Evolutionary conservation across 192 early-diverging fungal genomes (phyloP).

Genomic region (Coemansia sp.): DNA sequence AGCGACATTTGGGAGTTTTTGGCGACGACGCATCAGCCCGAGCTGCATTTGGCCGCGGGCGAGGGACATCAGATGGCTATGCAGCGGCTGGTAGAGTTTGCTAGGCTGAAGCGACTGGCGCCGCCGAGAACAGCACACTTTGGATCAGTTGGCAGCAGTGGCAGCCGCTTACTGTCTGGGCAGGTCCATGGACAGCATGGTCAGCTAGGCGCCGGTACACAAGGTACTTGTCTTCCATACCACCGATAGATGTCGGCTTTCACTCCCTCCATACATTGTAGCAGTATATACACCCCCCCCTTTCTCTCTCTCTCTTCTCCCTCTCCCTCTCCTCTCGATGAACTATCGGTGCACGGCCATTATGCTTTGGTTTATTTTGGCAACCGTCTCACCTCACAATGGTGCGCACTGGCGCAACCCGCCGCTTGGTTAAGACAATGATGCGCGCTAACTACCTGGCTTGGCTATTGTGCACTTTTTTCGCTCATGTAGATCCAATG

Average conservation of each 20-base stretch:
- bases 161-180: not conserved
- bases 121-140: constrained; percentile 14
- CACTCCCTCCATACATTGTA: not conserved
- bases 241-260: constrained; percentile 1
- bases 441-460: not conserved
- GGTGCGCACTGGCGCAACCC: not conserved
- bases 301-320: not conserved
- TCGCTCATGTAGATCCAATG: not conserved
- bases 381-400: not conserved
- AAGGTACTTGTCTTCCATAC: constrained; percentile 5
- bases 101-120: constrained; percentile 30
- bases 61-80: constrained; percentile 15
- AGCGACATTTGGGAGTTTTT: constrained; percentile 47
- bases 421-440: not conserved
- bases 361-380: not conserved
- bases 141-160: not conserved
- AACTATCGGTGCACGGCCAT: not conserved
- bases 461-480: not conserved
- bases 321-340: not conserved
- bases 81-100: constrained; percentile 45
- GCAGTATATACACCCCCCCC: not conserved
- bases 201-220: constrained; percentile 10
- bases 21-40: constrained; percentile 14
- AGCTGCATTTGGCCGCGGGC: not conserved
- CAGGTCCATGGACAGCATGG: not conserved